These are phyloP conservation scores for Aspergillus campestris DNA, from an alignment of 495 filamentous ascomycete genomes.

Conservation along the genomic window DNA sequence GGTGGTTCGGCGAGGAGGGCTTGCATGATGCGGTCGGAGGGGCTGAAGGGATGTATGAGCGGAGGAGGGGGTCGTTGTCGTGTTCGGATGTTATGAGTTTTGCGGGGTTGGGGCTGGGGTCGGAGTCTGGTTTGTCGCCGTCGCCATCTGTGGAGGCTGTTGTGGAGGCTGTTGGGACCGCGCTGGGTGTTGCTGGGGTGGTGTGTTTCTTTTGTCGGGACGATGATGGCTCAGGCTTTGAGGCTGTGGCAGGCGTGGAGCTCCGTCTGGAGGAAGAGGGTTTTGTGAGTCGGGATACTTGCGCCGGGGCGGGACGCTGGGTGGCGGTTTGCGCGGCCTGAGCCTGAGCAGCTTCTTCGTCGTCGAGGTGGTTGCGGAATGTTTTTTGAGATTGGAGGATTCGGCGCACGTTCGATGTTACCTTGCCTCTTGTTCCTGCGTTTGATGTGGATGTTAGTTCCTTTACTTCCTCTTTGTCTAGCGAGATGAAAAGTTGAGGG, in stretches of 20 bases:
- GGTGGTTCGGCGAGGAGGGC: conserved; percentile 62
- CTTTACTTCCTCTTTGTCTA: no score
- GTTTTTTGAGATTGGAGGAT: conserved; percentile 89
- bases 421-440: conserved; percentile 40
- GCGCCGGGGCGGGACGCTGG: conserved; percentile 11
- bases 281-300: conserved; percentile 13
- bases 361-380: conserved; percentile 82
- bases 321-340: conserved; percentile 28
- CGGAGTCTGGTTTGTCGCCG: conserved; percentile 14
- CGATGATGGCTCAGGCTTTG: conserved; percentile 10
- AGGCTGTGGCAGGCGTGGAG: conserved; percentile 26
- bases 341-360: conserved; percentile 67
- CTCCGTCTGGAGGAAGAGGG: conserved; percentile 19
- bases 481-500: background rate
- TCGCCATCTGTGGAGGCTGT: conserved; percentile 14
- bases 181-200: conserved; percentile 6
- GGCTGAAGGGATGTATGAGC: conserved; percentile 50
- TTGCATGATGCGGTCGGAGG: conserved; percentile 59
- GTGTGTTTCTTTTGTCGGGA: conserved; percentile 3
- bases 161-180: conserved; percentile 2
- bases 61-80: conserved; percentile 56
- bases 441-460: background rate
- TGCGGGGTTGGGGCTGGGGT: conserved; percentile 21
- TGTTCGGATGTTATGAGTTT: conserved; percentile 28
- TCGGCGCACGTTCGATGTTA: conserved; percentile 73